phyloP scores from a whole-genome alignment of 352 stramenopile genomes.

The Globisporangium echinulatum region DNA sequence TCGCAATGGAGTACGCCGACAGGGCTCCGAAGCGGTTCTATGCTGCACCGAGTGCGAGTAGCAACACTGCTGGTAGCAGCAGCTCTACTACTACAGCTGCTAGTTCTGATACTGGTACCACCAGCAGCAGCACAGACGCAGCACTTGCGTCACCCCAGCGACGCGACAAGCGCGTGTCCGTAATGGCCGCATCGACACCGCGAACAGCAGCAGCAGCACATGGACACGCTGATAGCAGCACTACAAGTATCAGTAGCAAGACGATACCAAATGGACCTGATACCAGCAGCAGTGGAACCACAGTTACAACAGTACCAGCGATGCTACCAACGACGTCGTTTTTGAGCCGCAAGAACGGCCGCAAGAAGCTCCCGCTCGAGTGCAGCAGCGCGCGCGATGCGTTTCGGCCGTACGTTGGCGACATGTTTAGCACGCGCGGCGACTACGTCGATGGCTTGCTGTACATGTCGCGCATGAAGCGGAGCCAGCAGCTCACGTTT shows the following conservation, averaged over 20 bases:
- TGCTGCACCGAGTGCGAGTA: background rate
- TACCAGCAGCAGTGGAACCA: constrained; percentile 2
- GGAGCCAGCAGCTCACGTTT: constrained; percentile 43
- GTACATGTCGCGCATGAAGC: constrained; percentile 86
- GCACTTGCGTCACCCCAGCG: constrained; percentile 1
- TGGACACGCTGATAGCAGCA: background rate
- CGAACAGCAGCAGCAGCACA: background rate
- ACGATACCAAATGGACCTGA: background rate
- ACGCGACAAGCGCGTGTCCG: constrained; percentile 3
- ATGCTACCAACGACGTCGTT: constrained; percentile 13
- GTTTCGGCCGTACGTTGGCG: constrained; percentile 62
- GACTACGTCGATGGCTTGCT: constrained; percentile 84
- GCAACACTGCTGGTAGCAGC: background rate
- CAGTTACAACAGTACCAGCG: constrained; percentile 6
- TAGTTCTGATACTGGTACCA: background rate
- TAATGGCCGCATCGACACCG: background rate
- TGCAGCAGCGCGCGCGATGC: constrained; percentile 28
- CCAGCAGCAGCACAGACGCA: background rate
- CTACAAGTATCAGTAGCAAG: background rate
- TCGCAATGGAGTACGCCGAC: constrained; percentile 57
- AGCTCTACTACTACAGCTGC: background rate
- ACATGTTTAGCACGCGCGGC: constrained; percentile 74
- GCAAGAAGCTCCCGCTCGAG: constrained; percentile 27
- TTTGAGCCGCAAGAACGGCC: constrained; percentile 32
- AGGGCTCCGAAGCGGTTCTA: constrained; percentile 23